Evolutionary conservation across 1,284 basidiomycete genomes (phyloP).

Genomic region (Agroathelia rolfsii): DNA sequence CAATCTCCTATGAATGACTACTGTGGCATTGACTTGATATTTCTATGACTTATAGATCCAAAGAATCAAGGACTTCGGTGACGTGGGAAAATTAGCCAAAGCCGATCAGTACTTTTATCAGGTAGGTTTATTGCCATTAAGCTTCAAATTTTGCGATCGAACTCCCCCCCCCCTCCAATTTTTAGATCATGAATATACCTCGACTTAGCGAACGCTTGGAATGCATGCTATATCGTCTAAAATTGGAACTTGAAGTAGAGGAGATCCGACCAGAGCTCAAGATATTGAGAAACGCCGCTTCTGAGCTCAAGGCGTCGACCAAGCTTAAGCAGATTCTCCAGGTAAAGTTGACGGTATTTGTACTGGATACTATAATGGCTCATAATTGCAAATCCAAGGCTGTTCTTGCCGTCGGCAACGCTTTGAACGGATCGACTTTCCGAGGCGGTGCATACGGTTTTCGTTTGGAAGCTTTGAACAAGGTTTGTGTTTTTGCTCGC

Average conservation of each 20-base stretch:
- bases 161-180: constrained; percentile 7
- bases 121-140: constrained; percentile 27
- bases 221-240: constrained; percentile 76
- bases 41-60: constrained; percentile 36
- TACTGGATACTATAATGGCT: constrained; percentile 3
- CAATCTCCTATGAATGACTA: background rate
- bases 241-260: constrained; percentile 74
- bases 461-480: constrained; percentile 69
- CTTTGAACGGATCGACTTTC: constrained; percentile 74
- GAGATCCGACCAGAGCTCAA: constrained; percentile 79
- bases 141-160: background rate
- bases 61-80: constrained; percentile 56
- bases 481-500: constrained; percentile 35
- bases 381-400: constrained; percentile 28
- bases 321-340: constrained; percentile 66
- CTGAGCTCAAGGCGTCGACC: constrained; percentile 60
- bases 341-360: constrained; percentile 26
- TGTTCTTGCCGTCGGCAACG: constrained; percentile 73
- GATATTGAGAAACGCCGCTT: constrained; percentile 64
- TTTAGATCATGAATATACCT: constrained; percentile 71
- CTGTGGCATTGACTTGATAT: background rate
- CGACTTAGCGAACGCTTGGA: constrained; percentile 64
- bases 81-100: constrained; percentile 64
- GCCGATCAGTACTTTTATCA: constrained; percentile 80
- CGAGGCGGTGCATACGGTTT: constrained; percentile 80